Conservation (phyloP, 2,329 filamentous ascomycete genomes). For the Tolypocladium tundrense region DNA sequence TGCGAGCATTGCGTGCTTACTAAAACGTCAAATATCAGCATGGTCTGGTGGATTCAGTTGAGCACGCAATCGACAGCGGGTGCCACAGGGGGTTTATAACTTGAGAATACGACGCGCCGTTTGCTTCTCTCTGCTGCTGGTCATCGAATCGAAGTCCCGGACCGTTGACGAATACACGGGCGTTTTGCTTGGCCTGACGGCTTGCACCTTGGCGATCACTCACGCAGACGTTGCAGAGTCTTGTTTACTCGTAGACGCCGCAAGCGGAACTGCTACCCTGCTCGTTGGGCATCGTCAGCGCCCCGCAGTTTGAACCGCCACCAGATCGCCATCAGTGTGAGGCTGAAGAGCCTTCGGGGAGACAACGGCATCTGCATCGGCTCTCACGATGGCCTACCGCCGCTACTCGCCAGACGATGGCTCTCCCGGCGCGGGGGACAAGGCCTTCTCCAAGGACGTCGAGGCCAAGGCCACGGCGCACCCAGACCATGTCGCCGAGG, state of each 20-base stretch:
- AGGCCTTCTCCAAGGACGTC: not conserved
- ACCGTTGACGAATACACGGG: too few species aligned
- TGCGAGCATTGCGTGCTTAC: not conserved
- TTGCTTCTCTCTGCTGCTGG: not conserved
- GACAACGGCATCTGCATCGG: not conserved
- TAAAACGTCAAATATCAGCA: not conserved
- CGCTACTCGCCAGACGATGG: not conserved
- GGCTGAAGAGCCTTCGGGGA: not conserved
- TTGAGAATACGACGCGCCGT: not conserved
- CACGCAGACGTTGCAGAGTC: not conserved
- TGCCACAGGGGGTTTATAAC: not conserved
- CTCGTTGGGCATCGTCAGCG: not conserved
- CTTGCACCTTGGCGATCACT: not conserved
- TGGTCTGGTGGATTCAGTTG: not conserved
- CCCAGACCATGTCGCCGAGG: conserved; percentile 2
- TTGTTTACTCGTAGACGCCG: not conserved
- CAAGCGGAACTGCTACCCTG: not conserved
- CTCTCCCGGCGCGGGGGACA: not conserved
- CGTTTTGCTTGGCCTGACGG: not conserved
- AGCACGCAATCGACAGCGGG: not conserved
- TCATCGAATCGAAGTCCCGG: not conserved
- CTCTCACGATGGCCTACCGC: not conserved
- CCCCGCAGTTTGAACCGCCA: not conserved
- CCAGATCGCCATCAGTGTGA: not conserved
- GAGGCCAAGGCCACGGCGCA: not conserved